These are phyloP conservation scores for Calonectria honghensis DNA, from an alignment of 2,329 filamentous ascomycete genomes.

Conservation along the genomic window DNA sequence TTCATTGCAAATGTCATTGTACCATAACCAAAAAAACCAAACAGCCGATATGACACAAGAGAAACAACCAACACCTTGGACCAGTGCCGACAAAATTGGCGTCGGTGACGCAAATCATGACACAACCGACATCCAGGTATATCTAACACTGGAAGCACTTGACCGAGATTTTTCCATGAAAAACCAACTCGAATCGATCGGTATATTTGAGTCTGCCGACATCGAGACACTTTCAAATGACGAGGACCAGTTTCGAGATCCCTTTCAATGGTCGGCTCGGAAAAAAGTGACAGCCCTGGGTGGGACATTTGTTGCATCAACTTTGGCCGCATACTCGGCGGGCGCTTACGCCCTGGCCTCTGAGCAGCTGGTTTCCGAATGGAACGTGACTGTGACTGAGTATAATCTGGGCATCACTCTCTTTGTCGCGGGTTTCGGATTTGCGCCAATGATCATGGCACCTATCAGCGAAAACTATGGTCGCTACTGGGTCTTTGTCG, in stretches of 20 bases:
- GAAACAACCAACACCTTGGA: not conserved
- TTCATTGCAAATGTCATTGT: not conserved
- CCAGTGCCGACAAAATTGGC: not conserved
- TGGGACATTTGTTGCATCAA: slow-evolving; percentile 66
- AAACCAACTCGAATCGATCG: slow-evolving; percentile 1
- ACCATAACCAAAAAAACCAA: not conserved
- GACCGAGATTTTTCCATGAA: slow-evolving; percentile 19
- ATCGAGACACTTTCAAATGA: not conserved
- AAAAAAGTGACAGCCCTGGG: slow-evolving; percentile 48
- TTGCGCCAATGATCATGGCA: slow-evolving; percentile 81
- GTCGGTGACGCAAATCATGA: not conserved
- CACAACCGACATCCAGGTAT: not conserved
- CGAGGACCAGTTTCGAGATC: not conserved
- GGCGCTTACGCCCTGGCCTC: slow-evolving; percentile 77
- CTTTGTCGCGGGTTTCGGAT: slow-evolving; percentile 79
- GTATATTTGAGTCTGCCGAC: not conserved
- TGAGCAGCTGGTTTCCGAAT: slow-evolving; percentile 72
- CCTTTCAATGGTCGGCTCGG: slow-evolving; percentile 42
- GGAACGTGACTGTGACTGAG: slow-evolving; percentile 74
- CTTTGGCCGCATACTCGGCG: slow-evolving; percentile 78
- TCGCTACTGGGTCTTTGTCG: slow-evolving; percentile 57
- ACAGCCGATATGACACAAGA: not conserved
- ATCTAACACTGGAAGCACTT: slow-evolving; percentile 27
- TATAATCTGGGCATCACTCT: slow-evolving; percentile 77
- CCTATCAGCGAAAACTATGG: slow-evolving; percentile 79